phyloP scores from a whole-genome alignment of 805 yeast genomes.

The Hanseniaspora thailandica region DNA sequence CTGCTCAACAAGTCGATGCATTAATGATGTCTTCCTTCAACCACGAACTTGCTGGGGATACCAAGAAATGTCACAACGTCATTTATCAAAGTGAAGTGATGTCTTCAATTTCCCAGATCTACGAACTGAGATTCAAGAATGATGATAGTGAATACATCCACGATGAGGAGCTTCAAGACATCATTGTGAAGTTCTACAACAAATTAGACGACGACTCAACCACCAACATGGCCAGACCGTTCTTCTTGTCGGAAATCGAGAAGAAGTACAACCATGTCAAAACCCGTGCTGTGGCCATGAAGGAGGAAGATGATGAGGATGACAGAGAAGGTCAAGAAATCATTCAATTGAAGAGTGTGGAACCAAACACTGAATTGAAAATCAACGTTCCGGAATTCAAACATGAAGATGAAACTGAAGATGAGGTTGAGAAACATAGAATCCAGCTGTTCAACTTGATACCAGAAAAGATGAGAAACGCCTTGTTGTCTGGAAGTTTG shows the following conservation, averaged over 20 bases:
- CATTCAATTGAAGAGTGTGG: conserved; percentile 79
- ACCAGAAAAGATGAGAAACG: conserved; percentile 55
- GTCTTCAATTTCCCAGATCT: conserved; percentile 49
- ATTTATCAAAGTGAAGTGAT: conserved; percentile 70
- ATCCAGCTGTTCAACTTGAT: conserved; percentile 48
- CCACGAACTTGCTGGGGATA: conserved; percentile 53
- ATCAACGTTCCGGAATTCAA: conserved; percentile 59
- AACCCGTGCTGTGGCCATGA: conserved; percentile 57
- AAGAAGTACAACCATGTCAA: conserved; percentile 66
- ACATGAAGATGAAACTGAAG: conserved; percentile 35
- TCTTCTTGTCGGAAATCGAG: conserved; percentile 62
- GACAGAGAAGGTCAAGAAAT: conserved; percentile 51
- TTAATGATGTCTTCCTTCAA: conserved; percentile 89
- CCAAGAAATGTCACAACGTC: conserved; percentile 44
- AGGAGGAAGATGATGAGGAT: conserved; percentile 28
- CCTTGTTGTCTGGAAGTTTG: conserved; percentile 57
- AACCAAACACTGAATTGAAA: conserved; percentile 63
- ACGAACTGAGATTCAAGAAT: conserved; percentile 24
- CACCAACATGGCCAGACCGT: conserved; percentile 50
- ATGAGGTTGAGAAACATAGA: conserved; percentile 33
- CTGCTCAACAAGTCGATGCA: conserved; percentile 80
- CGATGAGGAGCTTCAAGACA: conserved; percentile 29
- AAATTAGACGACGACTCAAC: conserved; percentile 36
- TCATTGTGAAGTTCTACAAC: conserved; percentile 56
- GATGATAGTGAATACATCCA: conserved; percentile 26